These are phyloP conservation scores for Eucalyptus tenuipes DNA, from an alignment of 345 rosid species.

Conservation along the genomic window DNA sequence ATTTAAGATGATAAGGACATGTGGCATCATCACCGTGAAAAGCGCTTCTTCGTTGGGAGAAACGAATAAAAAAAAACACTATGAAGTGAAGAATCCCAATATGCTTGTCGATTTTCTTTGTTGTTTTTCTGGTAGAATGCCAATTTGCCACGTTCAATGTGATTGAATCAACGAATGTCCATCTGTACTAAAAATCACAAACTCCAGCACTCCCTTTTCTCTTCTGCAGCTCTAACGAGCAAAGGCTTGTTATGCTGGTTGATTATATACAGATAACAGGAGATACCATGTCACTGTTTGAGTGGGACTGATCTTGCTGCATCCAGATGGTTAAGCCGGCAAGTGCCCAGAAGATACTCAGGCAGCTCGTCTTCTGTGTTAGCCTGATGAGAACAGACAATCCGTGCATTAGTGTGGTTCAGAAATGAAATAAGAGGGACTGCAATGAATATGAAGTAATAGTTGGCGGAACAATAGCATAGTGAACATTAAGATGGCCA, in stretches of 20 bases:
- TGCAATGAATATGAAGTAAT: not conserved
- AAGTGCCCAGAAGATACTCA: conserved; percentile 82
- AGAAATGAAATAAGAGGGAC: not conserved
- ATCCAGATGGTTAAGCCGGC: conserved; percentile 81
- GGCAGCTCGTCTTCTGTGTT: conserved; percentile 91
- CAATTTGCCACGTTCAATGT: not conserved
- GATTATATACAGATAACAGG: not conserved
- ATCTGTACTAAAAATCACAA: not conserved
- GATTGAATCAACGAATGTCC: conserved; percentile 20
- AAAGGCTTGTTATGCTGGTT: not conserved
- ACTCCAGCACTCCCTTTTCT: not conserved
- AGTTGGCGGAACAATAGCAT: no score
- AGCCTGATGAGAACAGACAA: conserved; percentile 30
- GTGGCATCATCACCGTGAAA: not conserved
- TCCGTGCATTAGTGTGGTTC: not conserved
- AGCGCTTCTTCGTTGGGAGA: not conserved
- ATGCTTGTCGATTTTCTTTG: not conserved
- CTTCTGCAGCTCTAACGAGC: not conserved
- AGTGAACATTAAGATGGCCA: not conserved
- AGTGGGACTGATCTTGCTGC: conserved; percentile 47
- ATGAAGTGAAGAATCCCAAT: not conserved
- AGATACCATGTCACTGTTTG: conserved; percentile 10
- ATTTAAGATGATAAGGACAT: not conserved
- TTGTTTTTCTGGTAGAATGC: not conserved
- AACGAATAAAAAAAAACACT: not conserved